Evolutionary conservation across 371 early-diverging fungal genomes (phyloP).

Genomic region (Apophysomyces sp.): DNA sequence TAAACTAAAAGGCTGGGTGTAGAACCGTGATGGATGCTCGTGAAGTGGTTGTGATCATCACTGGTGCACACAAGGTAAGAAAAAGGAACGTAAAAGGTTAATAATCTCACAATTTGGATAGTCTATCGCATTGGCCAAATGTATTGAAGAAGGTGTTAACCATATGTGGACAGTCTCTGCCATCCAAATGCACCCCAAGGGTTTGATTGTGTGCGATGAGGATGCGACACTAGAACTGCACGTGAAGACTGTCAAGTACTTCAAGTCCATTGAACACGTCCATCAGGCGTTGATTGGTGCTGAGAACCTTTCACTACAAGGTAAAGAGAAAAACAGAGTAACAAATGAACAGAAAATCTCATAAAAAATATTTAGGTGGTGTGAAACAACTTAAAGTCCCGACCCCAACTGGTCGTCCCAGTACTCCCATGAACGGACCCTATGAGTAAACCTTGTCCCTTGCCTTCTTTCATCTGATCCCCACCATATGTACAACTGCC

Average conservation of each 20-base stretch:
- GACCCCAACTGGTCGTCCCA: constrained; percentile 8
- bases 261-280: constrained; percentile 88
- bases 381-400: constrained; percentile 15
- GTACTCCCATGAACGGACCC: constrained; percentile 21
- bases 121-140: constrained; percentile 77
- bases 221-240: constrained; percentile 87
- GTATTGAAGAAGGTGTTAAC: constrained; percentile 83
- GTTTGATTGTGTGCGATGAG: constrained; percentile 86
- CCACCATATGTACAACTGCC: background rate
- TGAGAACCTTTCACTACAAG: constrained; percentile 80
- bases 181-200: constrained; percentile 79
- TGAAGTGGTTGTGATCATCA: constrained; percentile 84
- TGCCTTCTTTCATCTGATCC: background rate
- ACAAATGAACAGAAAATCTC: background rate
- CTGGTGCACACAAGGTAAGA: constrained; percentile 80
- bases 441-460: constrained; percentile 9
- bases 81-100: constrained; percentile 9
- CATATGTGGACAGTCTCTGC: constrained; percentile 92
- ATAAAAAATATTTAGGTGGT: constrained; percentile 9
- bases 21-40: constrained; percentile 86
- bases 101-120: constrained; percentile 17
- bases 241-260: constrained; percentile 77
- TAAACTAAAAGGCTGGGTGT: constrained; percentile 16
- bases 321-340: constrained; percentile 13
- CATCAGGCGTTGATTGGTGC: constrained; percentile 79